Conservation (phyloP, 1,284 basidiomycete species). For the Malassezia globosa region DNA sequence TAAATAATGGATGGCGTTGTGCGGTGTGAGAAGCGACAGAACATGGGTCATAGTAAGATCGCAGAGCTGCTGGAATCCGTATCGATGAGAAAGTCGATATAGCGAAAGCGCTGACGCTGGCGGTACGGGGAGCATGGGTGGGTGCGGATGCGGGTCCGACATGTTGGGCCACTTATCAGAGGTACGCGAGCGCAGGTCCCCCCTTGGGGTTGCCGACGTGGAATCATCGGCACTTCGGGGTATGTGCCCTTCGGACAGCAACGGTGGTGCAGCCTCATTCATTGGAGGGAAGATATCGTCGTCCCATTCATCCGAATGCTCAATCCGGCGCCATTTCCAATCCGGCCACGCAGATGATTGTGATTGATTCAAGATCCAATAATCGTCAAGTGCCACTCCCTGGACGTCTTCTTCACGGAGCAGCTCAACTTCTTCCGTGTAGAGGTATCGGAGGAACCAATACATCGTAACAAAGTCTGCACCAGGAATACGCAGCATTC, state of each 20-base stretch:
- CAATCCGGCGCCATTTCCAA: conserved; percentile 14
- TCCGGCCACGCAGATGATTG: background rate
- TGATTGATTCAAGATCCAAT: conserved; percentile 26
- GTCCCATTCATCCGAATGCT: conserved; percentile 4
- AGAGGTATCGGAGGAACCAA: conserved; percentile 70
- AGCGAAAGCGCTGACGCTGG: conserved; percentile 56
- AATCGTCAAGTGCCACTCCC: conserved; percentile 28
- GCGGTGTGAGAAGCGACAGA: conserved; percentile 61
- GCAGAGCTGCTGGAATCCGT: conserved; percentile 59
- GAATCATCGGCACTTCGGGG: background rate
- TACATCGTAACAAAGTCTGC: conserved; percentile 70
- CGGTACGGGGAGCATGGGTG: conserved; percentile 53
- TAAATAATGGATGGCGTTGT: conserved; percentile 61
- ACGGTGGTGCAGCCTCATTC: conserved; percentile 1
- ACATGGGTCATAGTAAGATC: conserved; percentile 63
- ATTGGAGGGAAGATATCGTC: conserved; percentile 1
- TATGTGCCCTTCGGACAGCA: conserved; percentile 8
- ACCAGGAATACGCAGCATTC: conserved; percentile 63
- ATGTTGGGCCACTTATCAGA: background rate
- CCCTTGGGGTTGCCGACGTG: background rate
- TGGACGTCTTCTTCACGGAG: conserved; percentile 33
- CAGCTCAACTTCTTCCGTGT: conserved; percentile 55
- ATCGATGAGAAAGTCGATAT: conserved; percentile 70
- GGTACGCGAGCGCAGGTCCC: background rate
- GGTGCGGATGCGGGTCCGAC: conserved; percentile 64